Evolutionary conservation across 768 basidiomycete genomes (phyloP).

Genomic region (Myochromella boudieri): DNA sequence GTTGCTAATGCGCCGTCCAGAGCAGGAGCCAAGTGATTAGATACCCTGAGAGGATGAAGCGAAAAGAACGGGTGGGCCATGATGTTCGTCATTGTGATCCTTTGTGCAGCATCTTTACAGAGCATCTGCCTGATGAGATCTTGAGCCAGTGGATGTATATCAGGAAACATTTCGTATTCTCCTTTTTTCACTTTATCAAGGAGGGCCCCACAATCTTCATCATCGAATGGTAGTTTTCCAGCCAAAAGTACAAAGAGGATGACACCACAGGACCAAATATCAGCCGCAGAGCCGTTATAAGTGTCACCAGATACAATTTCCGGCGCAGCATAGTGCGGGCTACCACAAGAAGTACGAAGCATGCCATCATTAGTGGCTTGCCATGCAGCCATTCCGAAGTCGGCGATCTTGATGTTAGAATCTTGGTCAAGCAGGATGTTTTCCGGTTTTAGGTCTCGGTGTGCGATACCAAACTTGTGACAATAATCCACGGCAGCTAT

Average conservation of each 20-base stretch:
- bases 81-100: constrained; percentile 85
- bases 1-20: constrained; percentile 69
- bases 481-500: constrained; percentile 91
- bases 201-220: constrained; percentile 77
- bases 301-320: constrained; percentile 83
- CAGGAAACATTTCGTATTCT: constrained; percentile 68
- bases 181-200: constrained; percentile 80
- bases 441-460: constrained; percentile 93
- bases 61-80: constrained; percentile 78
- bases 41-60: constrained; percentile 47
- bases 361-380: constrained; percentile 56
- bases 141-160: constrained; percentile 68
- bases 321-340: constrained; percentile 93
- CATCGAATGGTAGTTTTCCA: constrained; percentile 90
- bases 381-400: constrained; percentile 98
- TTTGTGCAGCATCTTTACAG: constrained; percentile 63
- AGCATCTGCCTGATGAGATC: constrained; percentile 84
- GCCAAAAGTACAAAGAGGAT: constrained; percentile 88
- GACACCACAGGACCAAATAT: constrained; percentile 97
- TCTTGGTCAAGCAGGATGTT: constrained; percentile 85
- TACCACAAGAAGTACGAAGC: constrained; percentile 86
- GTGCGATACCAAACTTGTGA: constrained; percentile 91
- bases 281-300: constrained; percentile 85
- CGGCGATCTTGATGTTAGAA: constrained; percentile 90
- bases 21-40: constrained; percentile 47